These are phyloP conservation scores for Gaeumannomyces sp. DNA, from an alignment of 2,329 filamentous ascomycete species.

Conservation along the genomic window DNA sequence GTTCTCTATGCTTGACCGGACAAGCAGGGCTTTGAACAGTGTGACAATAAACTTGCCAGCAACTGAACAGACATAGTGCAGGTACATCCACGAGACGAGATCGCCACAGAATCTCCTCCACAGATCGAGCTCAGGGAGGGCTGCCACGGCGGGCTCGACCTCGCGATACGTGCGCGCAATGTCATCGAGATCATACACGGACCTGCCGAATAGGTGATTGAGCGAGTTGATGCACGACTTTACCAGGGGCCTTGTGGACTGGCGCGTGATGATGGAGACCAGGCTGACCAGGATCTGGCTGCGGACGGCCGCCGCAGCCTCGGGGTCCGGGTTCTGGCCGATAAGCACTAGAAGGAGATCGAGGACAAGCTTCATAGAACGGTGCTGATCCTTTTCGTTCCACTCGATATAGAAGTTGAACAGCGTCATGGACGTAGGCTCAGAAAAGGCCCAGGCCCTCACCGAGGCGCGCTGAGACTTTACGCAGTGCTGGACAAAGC, in stretches of 20 bases:
- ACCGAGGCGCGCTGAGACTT: slow-evolving; percentile 40
- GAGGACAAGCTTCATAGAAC: slow-evolving; percentile 56
- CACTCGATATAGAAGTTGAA: slow-evolving; percentile 61
- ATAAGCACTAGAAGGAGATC: slow-evolving; percentile 50
- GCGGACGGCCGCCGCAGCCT: slow-evolving; percentile 34
- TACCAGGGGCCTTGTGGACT: slow-evolving; percentile 56
- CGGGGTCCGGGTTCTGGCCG: slow-evolving; percentile 39
- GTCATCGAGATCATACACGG: slow-evolving; percentile 43
- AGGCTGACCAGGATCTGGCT: slow-evolving; percentile 42
- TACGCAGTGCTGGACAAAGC: slow-evolving; percentile 54
- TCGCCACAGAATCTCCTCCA: slow-evolving; percentile 27
- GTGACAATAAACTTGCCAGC: slow-evolving; percentile 57
- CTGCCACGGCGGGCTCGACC: slow-evolving; percentile 21
- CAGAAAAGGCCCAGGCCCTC: slow-evolving; percentile 44
- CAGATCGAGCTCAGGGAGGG: slow-evolving; percentile 19
- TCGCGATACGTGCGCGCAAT: slow-evolving; percentile 36
- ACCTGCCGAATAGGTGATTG: slow-evolving; percentile 59
- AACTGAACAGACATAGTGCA: slow-evolving; percentile 52
- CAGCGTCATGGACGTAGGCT: slow-evolving; percentile 39
- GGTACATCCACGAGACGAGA: slow-evolving; percentile 42
- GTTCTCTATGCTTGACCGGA: slow-evolving; percentile 15
- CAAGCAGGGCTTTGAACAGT: slow-evolving; percentile 41
- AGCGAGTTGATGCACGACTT: slow-evolving; percentile 65
- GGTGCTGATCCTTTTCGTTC: slow-evolving; percentile 60
- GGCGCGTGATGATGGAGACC: slow-evolving; percentile 52